Conservation (phyloP, 495 filamentous ascomycete species). For the Sporormia fimetaria region DNA sequence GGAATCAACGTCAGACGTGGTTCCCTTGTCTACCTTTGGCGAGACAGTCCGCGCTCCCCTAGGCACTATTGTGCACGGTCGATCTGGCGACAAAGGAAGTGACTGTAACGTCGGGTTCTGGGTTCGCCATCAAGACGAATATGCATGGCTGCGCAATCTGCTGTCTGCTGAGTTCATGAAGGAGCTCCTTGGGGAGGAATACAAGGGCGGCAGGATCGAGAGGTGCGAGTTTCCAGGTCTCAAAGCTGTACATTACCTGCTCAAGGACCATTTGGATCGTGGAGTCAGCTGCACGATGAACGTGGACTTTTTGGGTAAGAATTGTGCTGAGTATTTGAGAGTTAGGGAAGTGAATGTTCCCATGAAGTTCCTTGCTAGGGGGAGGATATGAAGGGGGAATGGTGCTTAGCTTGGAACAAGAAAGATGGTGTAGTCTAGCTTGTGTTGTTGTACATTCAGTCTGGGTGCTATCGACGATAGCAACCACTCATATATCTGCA, state of each 20-base stretch:
- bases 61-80: conserved; percentile 29
- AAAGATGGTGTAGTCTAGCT: too few relatives aligned
- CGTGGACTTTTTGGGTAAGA: conserved; percentile 30
- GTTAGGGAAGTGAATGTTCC: conserved; percentile 25
- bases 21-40: conserved; percentile 20
- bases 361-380: conserved; percentile 6
- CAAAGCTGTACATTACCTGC: conserved; percentile 30
- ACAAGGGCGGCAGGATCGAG: conserved; percentile 22
- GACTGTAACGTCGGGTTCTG: conserved; percentile 32
- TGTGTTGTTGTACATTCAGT: too few relatives aligned
- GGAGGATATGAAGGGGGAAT: too few relatives aligned
- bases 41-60: conserved; percentile 20
- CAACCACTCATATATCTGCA: too few relatives aligned
- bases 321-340: conserved; percentile 29
- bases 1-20: conserved; percentile 6
- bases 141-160: conserved; percentile 29
- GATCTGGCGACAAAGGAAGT: conserved; percentile 32
- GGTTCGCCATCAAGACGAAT: conserved; percentile 25
- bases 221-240: conserved; percentile 27
- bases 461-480: too few relatives aligned
- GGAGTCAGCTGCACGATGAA: conserved; percentile 26
- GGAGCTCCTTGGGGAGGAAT: conserved; percentile 28
- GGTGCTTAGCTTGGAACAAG: too few relatives aligned
- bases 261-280: conserved; percentile 27
- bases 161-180: conserved; percentile 26